Percentiles rank a stretch among this genome's conserved stretches.
These are phyloP conservation scores for Oryza glumipatula DNA, from an alignment of 176 grass and related monocot species.

Conservation along the genomic window DNA sequence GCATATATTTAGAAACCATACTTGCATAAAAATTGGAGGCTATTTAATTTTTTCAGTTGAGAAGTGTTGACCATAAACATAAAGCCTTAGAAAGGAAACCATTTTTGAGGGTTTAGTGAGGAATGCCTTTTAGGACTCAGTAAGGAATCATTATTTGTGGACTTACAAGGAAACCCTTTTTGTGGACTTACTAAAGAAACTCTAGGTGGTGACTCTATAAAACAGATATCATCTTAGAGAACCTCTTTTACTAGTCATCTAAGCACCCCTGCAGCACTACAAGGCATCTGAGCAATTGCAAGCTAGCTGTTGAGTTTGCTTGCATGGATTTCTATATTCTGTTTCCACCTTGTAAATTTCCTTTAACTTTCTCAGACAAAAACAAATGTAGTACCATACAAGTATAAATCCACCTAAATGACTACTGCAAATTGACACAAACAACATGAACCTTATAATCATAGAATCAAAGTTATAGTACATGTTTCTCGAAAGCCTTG, in stretches of 20 bases:
- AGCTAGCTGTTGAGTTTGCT: neutral
- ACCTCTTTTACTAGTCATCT: neutral
- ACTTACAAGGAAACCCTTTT: neutral
- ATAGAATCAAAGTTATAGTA: neutral
- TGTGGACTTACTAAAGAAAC: neutral
- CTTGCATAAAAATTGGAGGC: neutral
- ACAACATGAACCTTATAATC: neutral
- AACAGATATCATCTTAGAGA: conserved; percentile 9
- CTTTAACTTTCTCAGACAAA: neutral
- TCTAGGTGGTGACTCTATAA: neutral
- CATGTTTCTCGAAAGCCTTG: neutral
- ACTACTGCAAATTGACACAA: neutral
- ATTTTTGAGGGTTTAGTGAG: neutral
- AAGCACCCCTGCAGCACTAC: neutral
- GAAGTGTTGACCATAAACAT: neutral
- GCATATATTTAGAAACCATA: neutral
- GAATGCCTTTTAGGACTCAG: neutral
- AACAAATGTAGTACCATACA: neutral
- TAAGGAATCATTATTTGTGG: too few species aligned
- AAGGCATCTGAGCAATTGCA: neutral
- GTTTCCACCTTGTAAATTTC: neutral
- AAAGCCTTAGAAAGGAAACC: neutral
- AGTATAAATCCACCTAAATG: conserved; percentile 21
- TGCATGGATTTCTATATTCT: neutral
- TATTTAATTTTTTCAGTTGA: neutral